Evolutionary conservation across 768 basidiomycete species (phyloP).

Genomic region (Holtermannia corniformis): DNA sequence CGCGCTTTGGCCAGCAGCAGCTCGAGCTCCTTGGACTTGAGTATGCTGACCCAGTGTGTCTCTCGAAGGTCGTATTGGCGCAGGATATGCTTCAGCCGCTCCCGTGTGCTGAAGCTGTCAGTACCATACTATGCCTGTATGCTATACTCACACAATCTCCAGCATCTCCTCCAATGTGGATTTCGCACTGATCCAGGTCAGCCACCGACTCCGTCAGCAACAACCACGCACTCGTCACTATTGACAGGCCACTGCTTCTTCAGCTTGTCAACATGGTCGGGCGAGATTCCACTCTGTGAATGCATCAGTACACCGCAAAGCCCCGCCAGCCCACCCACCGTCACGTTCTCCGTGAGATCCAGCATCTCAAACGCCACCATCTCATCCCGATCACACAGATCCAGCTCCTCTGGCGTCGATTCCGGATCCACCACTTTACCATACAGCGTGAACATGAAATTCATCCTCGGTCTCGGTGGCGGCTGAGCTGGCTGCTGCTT

Average conservation of each 20-base stretch:
- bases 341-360: slow-evolving; percentile 64
- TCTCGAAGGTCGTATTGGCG: slow-evolving; percentile 83
- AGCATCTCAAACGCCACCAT: slow-evolving; percentile 81
- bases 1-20: slow-evolving; percentile 76
- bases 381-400: slow-evolving; percentile 80
- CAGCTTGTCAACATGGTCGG: slow-evolving; percentile 58
- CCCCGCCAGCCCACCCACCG: slow-evolving; percentile 4
- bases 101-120: slow-evolving; percentile 54
- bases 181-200: slow-evolving; percentile 49
- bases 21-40: slow-evolving; percentile 84
- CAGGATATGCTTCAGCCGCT: slow-evolving; percentile 75
- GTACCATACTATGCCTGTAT: slow-evolving; percentile 4
- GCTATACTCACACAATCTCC: slow-evolving; percentile 61
- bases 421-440: slow-evolving; percentile 70
- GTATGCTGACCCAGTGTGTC: slow-evolving; percentile 83
- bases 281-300: slow-evolving; percentile 47
- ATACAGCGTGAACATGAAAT: slow-evolving; percentile 77
- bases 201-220: too few relatives aligned
- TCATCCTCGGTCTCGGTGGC: slow-evolving; percentile 44
- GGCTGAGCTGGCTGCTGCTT: background rate
- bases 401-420: slow-evolving; percentile 74
- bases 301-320: slow-evolving; percentile 46
- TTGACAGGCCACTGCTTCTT: slow-evolving; percentile 74
- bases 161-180: slow-evolving; percentile 73
- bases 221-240: slow-evolving; percentile 58